phyloP scores from a whole-genome alignment of 108 stramenopile genomes.

The Cyclotella choctawhatcheeana region DNA sequence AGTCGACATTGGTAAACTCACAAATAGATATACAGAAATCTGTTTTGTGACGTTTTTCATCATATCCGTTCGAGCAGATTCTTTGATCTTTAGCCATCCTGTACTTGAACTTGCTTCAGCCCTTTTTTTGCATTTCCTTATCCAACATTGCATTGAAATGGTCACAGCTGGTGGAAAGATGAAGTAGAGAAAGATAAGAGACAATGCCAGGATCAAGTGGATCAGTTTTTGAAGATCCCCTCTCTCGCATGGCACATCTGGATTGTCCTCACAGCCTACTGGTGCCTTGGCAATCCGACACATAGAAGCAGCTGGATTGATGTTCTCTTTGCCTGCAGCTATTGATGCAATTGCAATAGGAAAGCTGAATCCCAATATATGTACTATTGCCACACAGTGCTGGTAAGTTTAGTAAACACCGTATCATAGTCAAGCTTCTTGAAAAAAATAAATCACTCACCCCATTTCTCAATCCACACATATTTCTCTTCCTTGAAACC shows the following conservation, averaged over 20 bases:
- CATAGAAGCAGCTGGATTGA: background rate
- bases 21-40: conserved; percentile 7
- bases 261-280: background rate
- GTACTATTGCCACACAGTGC: background rate
- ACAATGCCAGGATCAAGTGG: background rate
- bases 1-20: no score
- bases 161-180: background rate
- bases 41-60: conserved; percentile 6
- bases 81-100: background rate
- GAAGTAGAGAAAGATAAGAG: background rate
- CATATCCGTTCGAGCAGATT: conserved; percentile 6
- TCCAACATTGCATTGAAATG: background rate
- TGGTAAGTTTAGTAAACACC: background rate
- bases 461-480: conserved; percentile 18
- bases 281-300: background rate
- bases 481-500: conserved; percentile 12
- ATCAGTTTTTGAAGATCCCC: background rate
- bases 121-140: background rate
- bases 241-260: background rate
- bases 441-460: background rate
- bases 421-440: background rate
- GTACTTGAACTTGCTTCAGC: background rate
- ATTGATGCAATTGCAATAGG: background rate
- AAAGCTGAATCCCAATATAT: background rate
- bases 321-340: background rate